Percentiles rank a stretch among this genome's conserved stretches.
Evolutionary conservation across 2,329 filamentous ascomycete genomes (phyloP).

Genomic region (Fusarium domesticum): DNA sequence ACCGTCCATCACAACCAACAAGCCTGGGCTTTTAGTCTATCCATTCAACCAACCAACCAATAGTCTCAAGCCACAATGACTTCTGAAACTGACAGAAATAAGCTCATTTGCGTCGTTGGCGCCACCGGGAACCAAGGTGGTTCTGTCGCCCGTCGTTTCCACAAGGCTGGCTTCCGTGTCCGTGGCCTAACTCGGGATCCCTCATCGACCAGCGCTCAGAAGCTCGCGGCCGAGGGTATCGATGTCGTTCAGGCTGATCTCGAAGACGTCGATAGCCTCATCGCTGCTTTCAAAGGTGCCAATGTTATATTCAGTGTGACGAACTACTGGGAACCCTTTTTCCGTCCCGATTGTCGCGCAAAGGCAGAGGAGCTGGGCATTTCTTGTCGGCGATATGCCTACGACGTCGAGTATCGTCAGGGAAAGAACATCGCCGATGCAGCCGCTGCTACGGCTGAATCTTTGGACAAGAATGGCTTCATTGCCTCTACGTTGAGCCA

Average conservation of each 20-base stretch:
- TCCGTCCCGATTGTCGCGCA: slow-evolving; percentile 41
- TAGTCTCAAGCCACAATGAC: neutral
- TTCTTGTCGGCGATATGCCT: slow-evolving; percentile 43
- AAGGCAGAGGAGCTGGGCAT: slow-evolving; percentile 39
- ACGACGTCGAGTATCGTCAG: slow-evolving; percentile 44
- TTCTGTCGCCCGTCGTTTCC: slow-evolving; percentile 49
- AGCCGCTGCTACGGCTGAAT: slow-evolving; percentile 40
- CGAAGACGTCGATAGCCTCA: slow-evolving; percentile 39
- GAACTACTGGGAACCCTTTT: slow-evolving; percentile 54
- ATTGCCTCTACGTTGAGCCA: slow-evolving; percentile 51
- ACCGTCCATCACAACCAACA: too few relatives aligned
- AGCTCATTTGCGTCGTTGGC: slow-evolving; percentile 45
- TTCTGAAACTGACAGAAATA: slow-evolving; percentile 15
- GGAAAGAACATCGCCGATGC: slow-evolving; percentile 52
- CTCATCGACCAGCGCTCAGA: slow-evolving; percentile 38
- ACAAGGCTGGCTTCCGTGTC: slow-evolving; percentile 41
- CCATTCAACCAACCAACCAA: neutral
- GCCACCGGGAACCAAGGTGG: slow-evolving; percentile 51
- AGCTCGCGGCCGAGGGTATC: slow-evolving; percentile 40
- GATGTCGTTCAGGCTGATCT: slow-evolving; percentile 46
- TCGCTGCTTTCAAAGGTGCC: slow-evolving; percentile 42
- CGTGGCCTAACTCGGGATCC: slow-evolving; percentile 48
- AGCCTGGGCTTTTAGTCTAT: too few relatives aligned
- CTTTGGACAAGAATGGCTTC: slow-evolving; percentile 47
- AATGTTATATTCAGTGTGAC: slow-evolving; percentile 54